Conservation (phyloP, 768 basidiomycete genomes). For the Mycena polygramma region DNA sequence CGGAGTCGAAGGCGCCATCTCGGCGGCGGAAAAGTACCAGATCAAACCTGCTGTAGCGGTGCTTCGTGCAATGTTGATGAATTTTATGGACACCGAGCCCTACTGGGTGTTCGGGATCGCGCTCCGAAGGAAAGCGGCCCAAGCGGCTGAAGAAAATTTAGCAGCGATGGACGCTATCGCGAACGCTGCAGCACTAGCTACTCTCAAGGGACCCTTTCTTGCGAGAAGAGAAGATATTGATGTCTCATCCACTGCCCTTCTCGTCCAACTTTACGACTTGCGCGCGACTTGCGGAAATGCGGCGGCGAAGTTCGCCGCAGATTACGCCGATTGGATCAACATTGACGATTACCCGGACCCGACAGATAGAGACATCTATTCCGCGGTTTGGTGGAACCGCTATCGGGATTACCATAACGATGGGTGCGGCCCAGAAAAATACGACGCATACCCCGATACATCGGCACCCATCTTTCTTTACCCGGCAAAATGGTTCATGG, state of each 20-base stretch:
- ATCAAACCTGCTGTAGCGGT: not conserved
- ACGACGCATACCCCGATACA: not conserved
- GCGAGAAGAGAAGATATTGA: not conserved
- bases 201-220: not conserved
- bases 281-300: not conserved
- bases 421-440: no score
- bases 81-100: not conserved
- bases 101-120: constrained; percentile 8
- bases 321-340: no score
- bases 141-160: not conserved
- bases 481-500: not conserved
- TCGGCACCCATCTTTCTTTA: not conserved
- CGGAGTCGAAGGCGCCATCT: not conserved
- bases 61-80: not conserved
- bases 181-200: constrained; percentile 6
- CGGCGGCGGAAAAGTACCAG: constrained; percentile 5
- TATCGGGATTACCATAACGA: no score
- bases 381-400: no score
- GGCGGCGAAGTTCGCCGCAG: not conserved
- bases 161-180: not conserved
- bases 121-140: not conserved
- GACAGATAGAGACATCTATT: no score
- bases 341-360: no score
- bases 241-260: not conserved
- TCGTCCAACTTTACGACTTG: not conserved